phyloP scores from a whole-genome alignment of 2,329 filamentous ascomycete species.

The Nannizziopsis arthrosporioides region DNA sequence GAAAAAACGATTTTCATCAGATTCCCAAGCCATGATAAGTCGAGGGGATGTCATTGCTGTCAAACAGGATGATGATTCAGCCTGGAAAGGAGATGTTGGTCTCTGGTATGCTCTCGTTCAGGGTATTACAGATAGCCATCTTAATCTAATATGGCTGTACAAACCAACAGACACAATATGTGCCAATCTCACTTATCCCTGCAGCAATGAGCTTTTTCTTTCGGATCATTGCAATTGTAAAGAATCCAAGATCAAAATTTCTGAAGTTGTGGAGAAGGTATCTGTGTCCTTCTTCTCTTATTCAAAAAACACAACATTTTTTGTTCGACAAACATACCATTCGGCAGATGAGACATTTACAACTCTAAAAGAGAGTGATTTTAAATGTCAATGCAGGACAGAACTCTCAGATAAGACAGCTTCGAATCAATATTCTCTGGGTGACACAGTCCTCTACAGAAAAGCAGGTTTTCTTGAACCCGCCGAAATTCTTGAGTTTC shows the following conservation, averaged over 20 bases:
- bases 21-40: conserved; percentile 27
- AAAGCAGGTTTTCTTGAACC: conserved; percentile 42
- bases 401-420: no score
- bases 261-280: conserved; percentile 48
- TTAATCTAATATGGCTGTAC: conserved; percentile 66
- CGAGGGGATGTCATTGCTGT: conserved; percentile 43
- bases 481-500: conserved; percentile 43
- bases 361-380: conserved; percentile 45
- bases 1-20: conserved; percentile 16
- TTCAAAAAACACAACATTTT: conserved; percentile 42
- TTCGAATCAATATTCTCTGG: conserved; percentile 31
- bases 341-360: conserved; percentile 51
- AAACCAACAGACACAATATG: conserved; percentile 59
- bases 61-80: conserved; percentile 37
- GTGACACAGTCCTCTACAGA: conserved; percentile 50
- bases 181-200: conserved; percentile 54
- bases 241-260: conserved; percentile 40
- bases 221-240: conserved; percentile 64
- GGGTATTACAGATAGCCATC: conserved; percentile 34
- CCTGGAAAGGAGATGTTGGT: conserved; percentile 45
- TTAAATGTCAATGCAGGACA: conserved; percentile 40
- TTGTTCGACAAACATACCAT: conserved; percentile 60
- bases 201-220: conserved; percentile 61
- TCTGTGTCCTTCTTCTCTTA: conserved; percentile 47
- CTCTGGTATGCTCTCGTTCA: conserved; percentile 65